Percentiles rank a stretch among this genome's conserved stretches.
Conservation (phyloP, 768 basidiomycete genomes). For the Fomitopsis serialis region DNA sequence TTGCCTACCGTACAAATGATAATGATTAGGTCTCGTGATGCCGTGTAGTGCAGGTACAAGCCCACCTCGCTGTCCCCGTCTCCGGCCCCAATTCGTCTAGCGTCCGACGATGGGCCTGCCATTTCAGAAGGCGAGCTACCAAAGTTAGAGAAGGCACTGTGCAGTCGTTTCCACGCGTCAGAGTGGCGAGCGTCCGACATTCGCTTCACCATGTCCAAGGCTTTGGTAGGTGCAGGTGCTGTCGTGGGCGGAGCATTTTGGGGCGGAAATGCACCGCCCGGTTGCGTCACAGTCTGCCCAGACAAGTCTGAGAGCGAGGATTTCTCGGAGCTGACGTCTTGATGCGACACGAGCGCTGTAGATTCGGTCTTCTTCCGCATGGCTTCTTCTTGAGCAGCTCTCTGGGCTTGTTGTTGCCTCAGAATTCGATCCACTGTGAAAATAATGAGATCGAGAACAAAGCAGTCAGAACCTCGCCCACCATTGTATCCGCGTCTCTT, state of each 20-base stretch:
- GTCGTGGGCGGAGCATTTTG: too few species aligned
- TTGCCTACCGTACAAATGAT: not conserved
- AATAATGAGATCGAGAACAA: conserved; percentile 18
- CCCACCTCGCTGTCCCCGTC: too few species aligned
- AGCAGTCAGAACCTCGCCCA: conserved; percentile 25
- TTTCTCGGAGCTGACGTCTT: too few species aligned
- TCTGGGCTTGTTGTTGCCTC: conserved; percentile 72
- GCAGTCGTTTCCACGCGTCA: not conserved
- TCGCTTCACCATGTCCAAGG: not conserved
- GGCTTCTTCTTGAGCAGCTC: conserved; percentile 47
- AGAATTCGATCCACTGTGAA: conserved; percentile 81
- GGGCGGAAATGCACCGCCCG: too few species aligned
- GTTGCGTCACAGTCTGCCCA: too few species aligned
- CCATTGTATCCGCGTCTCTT: conserved; percentile 85
- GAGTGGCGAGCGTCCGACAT: not conserved
- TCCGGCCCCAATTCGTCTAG: too few species aligned
- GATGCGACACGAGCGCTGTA: conserved; percentile 14
- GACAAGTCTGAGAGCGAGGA: too few species aligned
- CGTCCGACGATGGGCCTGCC: too few species aligned
- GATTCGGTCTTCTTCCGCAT: conserved; percentile 33
- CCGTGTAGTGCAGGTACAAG: too few species aligned
- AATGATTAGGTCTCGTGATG: too few species aligned
- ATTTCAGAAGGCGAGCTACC: not conserved
- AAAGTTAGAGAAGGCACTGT: not conserved
- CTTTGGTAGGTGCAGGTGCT: too few species aligned